A percentile compares a stretch with the other conserved stretches of the same genome.
These are phyloP conservation scores for Aphanomyces astaci DNA, from an alignment of 352 stramenopile genomes.

Conservation along the genomic window DNA sequence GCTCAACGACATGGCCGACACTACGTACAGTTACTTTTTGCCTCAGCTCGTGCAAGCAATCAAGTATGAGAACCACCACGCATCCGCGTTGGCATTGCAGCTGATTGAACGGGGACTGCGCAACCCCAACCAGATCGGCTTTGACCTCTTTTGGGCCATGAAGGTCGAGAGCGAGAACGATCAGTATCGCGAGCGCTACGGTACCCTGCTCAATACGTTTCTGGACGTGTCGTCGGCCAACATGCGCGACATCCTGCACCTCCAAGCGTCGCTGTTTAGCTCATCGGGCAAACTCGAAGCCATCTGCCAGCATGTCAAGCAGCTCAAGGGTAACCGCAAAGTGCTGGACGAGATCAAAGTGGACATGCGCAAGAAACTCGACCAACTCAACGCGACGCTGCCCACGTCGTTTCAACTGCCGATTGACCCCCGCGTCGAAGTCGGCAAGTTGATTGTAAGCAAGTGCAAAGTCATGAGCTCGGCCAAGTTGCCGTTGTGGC, in stretches of 20 bases:
- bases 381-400: slow-evolving; percentile 8
- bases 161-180: slow-evolving; percentile 59
- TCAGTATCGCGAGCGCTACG: slow-evolving; percentile 57
- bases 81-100: slow-evolving; percentile 68
- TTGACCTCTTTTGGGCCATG: slow-evolving; percentile 78
- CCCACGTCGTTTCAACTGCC: slow-evolving; percentile 38
- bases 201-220: slow-evolving; percentile 76
- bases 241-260: slow-evolving; percentile 86
- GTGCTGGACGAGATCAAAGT: slow-evolving; percentile 10
- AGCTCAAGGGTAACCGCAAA: slow-evolving; percentile 10
- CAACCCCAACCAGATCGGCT: slow-evolving; percentile 72
- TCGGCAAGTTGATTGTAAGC: slow-evolving; percentile 29
- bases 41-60: slow-evolving; percentile 79
- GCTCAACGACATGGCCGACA: slow-evolving; percentile 28
- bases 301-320: slow-evolving; percentile 64
- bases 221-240: slow-evolving; percentile 82
- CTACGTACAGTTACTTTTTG: slow-evolving; percentile 31
- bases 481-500: slow-evolving; percentile 45
- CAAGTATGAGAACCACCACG: slow-evolving; percentile 80
- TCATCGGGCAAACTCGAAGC: slow-evolving; percentile 71
- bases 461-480: slow-evolving; percentile 51
- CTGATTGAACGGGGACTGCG: slow-evolving; percentile 62
- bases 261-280: slow-evolving; percentile 80
- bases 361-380: slow-evolving; percentile 10
- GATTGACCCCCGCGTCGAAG: slow-evolving; percentile 33